These are phyloP conservation scores for Solanum hybrid DNA, from an alignment of 305 asterid genomes.

Conservation along the genomic window DNA sequence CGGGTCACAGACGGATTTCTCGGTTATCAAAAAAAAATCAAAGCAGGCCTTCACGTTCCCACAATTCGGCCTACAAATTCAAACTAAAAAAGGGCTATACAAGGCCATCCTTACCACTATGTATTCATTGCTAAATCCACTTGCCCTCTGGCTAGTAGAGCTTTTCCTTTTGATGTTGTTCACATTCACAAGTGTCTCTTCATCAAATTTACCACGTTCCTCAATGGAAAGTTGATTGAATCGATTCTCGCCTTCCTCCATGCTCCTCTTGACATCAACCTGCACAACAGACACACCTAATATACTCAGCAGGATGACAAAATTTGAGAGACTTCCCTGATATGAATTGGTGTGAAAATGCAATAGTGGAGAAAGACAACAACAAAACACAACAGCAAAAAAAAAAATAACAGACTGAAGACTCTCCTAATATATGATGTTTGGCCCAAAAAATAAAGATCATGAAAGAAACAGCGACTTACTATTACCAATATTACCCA, in stretches of 20 bases:
- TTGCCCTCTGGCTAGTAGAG: conserved; percentile 39
- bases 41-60: neutral
- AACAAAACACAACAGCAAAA: neutral
- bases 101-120: conserved; percentile 59
- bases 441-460: neutral
- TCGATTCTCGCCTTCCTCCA: conserved; percentile 70
- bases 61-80: neutral
- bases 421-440: neutral
- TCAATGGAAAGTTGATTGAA: conserved; percentile 82
- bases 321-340: neutral
- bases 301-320: neutral
- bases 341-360: conserved; percentile 3
- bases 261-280: conserved; percentile 70
- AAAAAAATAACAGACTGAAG: neutral
- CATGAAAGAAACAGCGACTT: neutral
- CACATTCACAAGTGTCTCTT: conserved; percentile 90
- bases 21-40: neutral
- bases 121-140: conserved; percentile 85
- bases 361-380: neutral
- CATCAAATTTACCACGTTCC: conserved; percentile 95
- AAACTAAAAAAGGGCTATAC: neutral
- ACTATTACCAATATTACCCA: neutral
- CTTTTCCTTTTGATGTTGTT: conserved; percentile 74
- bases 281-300: conserved; percentile 9
- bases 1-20: too few species aligned